These are phyloP conservation scores for Alternaria triticimaculans DNA, from an alignment of 2,329 filamentous ascomycete genomes.

Conservation along the genomic window DNA sequence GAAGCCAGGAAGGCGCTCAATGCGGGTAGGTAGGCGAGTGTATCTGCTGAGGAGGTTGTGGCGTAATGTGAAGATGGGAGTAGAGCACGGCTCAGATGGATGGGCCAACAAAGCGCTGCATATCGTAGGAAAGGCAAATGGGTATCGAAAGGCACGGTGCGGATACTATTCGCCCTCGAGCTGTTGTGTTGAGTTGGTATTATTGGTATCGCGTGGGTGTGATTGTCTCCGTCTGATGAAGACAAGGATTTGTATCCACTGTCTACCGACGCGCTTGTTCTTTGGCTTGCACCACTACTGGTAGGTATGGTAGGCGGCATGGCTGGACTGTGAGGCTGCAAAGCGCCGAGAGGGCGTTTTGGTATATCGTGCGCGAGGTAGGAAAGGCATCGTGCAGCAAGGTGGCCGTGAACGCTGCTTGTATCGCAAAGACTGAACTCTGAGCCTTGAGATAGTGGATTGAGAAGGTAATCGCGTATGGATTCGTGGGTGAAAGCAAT, in stretches of 20 bases:
- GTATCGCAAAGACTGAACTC: constrained; percentile 35
- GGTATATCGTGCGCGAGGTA: constrained; percentile 38
- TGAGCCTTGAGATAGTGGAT: constrained; percentile 19
- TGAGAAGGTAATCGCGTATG: constrained; percentile 34
- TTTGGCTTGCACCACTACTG: constrained; percentile 31
- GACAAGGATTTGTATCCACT: constrained; percentile 42
- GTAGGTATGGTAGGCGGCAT: constrained; percentile 8
- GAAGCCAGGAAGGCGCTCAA: constrained; percentile 35
- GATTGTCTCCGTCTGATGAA: constrained; percentile 30
- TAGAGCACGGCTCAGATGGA: constrained; percentile 39
- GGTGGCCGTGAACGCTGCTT: constrained; percentile 33
- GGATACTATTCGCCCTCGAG: constrained; percentile 11
- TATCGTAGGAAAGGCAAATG: constrained; percentile 41
- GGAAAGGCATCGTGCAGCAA: constrained; percentile 36
- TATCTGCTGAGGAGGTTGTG: neutral
- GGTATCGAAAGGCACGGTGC: constrained; percentile 28
- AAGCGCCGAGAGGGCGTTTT: constrained; percentile 30
- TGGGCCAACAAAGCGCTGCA: constrained; percentile 40
- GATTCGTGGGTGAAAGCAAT: constrained; percentile 34
- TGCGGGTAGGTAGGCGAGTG: constrained; percentile 30
- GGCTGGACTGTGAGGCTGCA: constrained; percentile 20
- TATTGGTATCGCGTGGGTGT: neutral
- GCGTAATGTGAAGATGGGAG: constrained; percentile 1
- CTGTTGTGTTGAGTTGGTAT: neutral
- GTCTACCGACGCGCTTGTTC: constrained; percentile 36